Evolutionary conservation across 495 filamentous ascomycete species (phyloP).

Genomic region (Penicillium manginii): DNA sequence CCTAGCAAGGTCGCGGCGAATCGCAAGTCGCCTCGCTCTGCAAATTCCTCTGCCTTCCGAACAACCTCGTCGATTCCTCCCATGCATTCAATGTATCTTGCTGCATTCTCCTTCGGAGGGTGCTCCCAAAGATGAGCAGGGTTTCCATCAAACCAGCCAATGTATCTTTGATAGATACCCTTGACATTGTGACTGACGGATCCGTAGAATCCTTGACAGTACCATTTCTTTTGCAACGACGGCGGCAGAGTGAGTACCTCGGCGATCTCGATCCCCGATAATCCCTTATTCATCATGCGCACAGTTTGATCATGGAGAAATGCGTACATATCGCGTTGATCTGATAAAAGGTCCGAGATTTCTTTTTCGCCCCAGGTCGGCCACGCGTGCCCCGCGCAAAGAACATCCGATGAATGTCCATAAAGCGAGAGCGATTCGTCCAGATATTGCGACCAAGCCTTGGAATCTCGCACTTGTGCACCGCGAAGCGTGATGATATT

Average conservation of each 20-base stretch:
- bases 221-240: constrained; percentile 24
- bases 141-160: constrained; percentile 44
- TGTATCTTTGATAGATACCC: constrained; percentile 43
- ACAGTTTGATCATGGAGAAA: constrained; percentile 42
- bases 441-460: constrained; percentile 27
- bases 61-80: constrained; percentile 27
- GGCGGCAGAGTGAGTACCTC: constrained; percentile 34
- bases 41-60: constrained; percentile 21
- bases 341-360: constrained; percentile 20
- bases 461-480: constrained; percentile 25
- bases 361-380: constrained; percentile 31
- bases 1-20: constrained; percentile 30
- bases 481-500: constrained; percentile 33
- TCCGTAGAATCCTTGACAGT: constrained; percentile 39
- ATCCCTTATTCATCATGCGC: constrained; percentile 32
- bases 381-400: constrained; percentile 34
- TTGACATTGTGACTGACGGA: constrained; percentile 45
- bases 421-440: constrained; percentile 26
- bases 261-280: constrained; percentile 38
- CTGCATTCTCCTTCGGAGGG: constrained; percentile 29
- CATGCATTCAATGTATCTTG: constrained; percentile 32
- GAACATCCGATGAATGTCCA: constrained; percentile 17
- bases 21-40: constrained; percentile 24
- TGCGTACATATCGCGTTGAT: constrained; percentile 40
- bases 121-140: constrained; percentile 42